A percentile compares a stretch with the other conserved stretches of the same genome.
These are phyloP conservation scores for Trypanosoma melophagium DNA, from an alignment of 208 protist genomes.

Conservation along the genomic window DNA sequence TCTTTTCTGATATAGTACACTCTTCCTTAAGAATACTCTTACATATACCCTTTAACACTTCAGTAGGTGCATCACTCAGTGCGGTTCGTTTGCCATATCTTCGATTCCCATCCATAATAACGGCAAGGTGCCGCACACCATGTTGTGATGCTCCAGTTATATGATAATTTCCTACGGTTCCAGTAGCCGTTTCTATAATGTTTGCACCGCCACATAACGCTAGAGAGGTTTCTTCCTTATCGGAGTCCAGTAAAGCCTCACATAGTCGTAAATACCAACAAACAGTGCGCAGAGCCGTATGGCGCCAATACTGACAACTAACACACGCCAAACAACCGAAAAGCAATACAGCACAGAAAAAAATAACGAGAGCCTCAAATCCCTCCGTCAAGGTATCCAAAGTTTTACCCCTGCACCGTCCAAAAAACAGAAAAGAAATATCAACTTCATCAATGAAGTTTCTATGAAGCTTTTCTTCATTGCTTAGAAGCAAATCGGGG, in stretches of 20 bases:
- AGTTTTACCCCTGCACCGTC: background rate
- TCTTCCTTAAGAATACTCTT: conserved; percentile 16
- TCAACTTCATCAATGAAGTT: background rate
- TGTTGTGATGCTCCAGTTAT: conserved; percentile 11
- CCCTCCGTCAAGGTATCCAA: conserved; percentile 25
- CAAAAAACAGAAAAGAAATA: background rate
- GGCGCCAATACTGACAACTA: background rate
- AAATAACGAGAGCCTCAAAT: conserved; percentile 28
- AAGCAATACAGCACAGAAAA: conserved; percentile 19
- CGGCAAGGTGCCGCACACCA: conserved; percentile 75
- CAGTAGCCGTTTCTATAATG: too few species aligned
- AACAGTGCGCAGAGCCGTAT: background rate
- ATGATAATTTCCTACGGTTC: background rate
- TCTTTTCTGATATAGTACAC: conserved; percentile 1
- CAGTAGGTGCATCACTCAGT: background rate
- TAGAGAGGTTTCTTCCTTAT: background rate
- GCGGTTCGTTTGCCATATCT: conserved; percentile 47
- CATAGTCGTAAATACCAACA: background rate
- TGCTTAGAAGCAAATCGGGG: background rate
- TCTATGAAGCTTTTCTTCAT: background rate
- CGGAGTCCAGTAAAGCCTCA: background rate
- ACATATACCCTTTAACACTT: conserved; percentile 17
- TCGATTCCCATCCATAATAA: conserved; percentile 92
- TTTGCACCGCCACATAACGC: background rate
- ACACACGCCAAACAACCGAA: conserved; percentile 13